phyloP scores from a whole-genome alignment of 208 protist genomes.

The Trichomonas vaginalis region DNA sequence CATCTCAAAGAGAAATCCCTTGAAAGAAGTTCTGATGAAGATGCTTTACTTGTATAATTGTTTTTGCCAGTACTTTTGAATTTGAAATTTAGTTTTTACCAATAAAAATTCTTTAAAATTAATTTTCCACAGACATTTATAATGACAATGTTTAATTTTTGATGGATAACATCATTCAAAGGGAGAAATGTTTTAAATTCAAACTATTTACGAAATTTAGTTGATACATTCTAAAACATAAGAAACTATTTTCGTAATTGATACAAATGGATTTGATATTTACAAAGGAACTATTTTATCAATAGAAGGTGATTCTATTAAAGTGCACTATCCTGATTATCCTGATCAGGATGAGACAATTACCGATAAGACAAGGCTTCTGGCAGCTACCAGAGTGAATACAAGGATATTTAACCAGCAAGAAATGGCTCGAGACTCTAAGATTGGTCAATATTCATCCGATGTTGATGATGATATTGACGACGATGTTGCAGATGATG shows the following conservation, averaged over 20 bases:
- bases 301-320: neutral
- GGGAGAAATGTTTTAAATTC: no score
- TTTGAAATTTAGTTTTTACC: no score
- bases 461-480: neutral
- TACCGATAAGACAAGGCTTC: neutral
- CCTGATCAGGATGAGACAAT: neutral
- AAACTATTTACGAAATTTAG: no score
- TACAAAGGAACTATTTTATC: neutral
- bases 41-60: no score
- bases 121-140: no score
- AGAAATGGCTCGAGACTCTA: neutral
- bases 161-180: no score
- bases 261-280: neutral
- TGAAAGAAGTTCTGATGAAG: no score
- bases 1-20: no score
- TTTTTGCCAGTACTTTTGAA: no score
- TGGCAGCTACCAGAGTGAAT: neutral
- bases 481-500: neutral
- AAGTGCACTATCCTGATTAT: neutral
- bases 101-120: no score
- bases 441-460: neutral
- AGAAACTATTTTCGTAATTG: neutral
- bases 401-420: neutral
- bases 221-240: neutral
- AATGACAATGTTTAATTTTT: no score